Conservation (phyloP, 805 yeast genomes). For the Blastobotrys peoriensis region DNA sequence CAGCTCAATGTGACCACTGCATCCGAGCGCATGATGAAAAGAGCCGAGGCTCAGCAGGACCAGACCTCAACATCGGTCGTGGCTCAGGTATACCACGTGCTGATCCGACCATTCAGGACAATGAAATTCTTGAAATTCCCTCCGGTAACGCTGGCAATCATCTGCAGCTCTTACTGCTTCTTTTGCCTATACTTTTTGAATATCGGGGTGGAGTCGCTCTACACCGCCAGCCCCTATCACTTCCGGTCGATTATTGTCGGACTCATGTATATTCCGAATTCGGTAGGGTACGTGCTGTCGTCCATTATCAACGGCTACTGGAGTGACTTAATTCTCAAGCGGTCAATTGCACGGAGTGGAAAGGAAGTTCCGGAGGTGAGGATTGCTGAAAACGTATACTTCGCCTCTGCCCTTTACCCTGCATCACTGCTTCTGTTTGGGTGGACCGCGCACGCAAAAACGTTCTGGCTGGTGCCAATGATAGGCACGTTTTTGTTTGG, state of each 20-base stretch:
- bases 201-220: constrained; percentile 61
- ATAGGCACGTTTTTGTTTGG: constrained; percentile 81
- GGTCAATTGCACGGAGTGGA: constrained; percentile 48
- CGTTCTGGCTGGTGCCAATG: constrained; percentile 73
- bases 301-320: constrained; percentile 77
- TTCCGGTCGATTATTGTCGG: constrained; percentile 64
- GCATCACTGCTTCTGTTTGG: constrained; percentile 68
- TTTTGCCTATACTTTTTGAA: constrained; percentile 67
- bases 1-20: constrained; percentile 3
- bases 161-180: constrained; percentile 66
- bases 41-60: neutral
- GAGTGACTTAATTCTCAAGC: constrained; percentile 56
- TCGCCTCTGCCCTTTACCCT: constrained; percentile 59
- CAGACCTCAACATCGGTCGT: neutral
- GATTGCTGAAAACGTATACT: constrained; percentile 63
- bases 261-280: constrained; percentile 74
- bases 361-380: constrained; percentile 77
- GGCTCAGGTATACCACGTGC: constrained; percentile 1
- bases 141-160: constrained; percentile 62
- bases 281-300: constrained; percentile 68
- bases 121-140: constrained; percentile 60
- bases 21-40: neutral
- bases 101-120: constrained; percentile 50
- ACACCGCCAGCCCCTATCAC: constrained; percentile 60
- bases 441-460: constrained; percentile 65